Evolutionary conservation across 2,329 filamentous ascomycete species (phyloP).

Genomic region (Penicillium sp.): DNA sequence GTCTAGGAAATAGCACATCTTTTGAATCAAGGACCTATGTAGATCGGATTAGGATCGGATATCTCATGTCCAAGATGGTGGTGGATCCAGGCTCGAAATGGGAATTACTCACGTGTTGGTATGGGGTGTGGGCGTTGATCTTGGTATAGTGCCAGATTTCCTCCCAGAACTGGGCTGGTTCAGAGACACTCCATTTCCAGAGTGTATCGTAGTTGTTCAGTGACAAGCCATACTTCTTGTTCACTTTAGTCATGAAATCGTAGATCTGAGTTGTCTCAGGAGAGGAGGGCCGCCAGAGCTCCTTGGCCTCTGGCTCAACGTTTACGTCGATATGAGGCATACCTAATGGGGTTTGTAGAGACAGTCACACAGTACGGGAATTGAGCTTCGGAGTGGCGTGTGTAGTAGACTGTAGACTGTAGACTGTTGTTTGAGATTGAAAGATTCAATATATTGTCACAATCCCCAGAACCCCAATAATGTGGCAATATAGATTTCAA

Average conservation of each 20-base stretch:
- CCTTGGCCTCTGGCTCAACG: constrained; percentile 25
- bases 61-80: not conserved
- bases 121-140: constrained; percentile 65
- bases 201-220: constrained; percentile 70
- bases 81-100: not conserved
- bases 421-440: not conserved
- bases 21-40: constrained; percentile 64
- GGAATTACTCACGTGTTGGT: constrained; percentile 32
- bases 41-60: not conserved
- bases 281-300: constrained; percentile 69
- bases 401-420: not conserved
- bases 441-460: not conserved
- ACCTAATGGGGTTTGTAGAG: not conserved
- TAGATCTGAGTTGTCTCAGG: constrained; percentile 68
- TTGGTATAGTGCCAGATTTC: constrained; percentile 81
- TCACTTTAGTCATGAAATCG: constrained; percentile 67
- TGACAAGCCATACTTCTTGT: constrained; percentile 61
- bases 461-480: not conserved
- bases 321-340: constrained; percentile 23
- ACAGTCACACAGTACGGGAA: not conserved
- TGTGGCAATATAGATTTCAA: not conserved
- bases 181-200: constrained; percentile 78
- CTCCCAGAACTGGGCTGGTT: constrained; percentile 76
- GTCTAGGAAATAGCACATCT: constrained; percentile 78
- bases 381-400: not conserved